phyloP scores from a whole-genome alignment of 1,139 yeast genomes.

The Pichia sp. region DNA sequence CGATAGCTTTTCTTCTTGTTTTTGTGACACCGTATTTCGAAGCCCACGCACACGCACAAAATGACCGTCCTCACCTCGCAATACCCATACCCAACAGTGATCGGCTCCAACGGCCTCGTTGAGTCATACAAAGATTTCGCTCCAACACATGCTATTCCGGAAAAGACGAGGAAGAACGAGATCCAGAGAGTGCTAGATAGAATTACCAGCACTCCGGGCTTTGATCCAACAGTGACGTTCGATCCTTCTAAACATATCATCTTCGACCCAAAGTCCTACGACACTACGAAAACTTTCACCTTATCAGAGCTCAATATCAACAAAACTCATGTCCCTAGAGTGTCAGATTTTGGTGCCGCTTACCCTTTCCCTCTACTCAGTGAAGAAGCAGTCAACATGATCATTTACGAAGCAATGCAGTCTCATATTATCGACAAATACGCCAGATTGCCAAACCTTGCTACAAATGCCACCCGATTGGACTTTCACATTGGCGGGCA shows the following conservation, averaged over 20 bases:
- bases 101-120: constrained; percentile 22
- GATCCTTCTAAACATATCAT: constrained; percentile 44
- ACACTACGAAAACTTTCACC: constrained; percentile 41
- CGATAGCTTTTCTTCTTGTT: neutral
- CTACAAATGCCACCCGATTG: constrained; percentile 30
- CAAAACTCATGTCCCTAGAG: constrained; percentile 32
- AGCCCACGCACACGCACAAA: neutral
- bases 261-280: constrained; percentile 36
- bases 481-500: constrained; percentile 31
- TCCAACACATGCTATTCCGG: constrained; percentile 28
- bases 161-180: constrained; percentile 20
- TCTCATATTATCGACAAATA: constrained; percentile 28
- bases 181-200: neutral
- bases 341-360: constrained; percentile 33
- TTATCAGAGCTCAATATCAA: constrained; percentile 34
- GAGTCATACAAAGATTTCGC: constrained; percentile 26
- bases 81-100: constrained; percentile 13
- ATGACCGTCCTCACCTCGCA: constrained; percentile 24
- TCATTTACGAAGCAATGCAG: constrained; percentile 35
- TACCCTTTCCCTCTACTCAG: constrained; percentile 35
- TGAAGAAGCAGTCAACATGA: constrained; percentile 35
- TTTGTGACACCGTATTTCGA: neutral
- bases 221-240: constrained; percentile 31
- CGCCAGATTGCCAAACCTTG: constrained; percentile 33
- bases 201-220: constrained; percentile 5